Evolutionary conservation across 2,329 filamentous ascomycete genomes (phyloP).

Genomic region (Didymella glomerata): DNA sequence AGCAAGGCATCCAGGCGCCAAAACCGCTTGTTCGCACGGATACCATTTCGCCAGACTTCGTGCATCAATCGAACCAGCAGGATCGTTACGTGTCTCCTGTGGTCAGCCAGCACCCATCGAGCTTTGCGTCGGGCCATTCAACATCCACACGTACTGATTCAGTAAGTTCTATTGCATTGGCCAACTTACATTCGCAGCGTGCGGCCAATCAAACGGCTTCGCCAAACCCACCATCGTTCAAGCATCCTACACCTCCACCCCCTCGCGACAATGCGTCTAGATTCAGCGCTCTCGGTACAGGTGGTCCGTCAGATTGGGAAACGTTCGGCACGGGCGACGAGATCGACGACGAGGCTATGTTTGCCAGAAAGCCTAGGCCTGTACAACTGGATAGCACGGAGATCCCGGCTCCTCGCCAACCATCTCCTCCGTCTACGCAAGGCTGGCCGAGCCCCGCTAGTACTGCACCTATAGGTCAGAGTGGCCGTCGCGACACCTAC

Average conservation of each 20-base stretch:
- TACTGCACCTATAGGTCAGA: conserved; percentile 15
- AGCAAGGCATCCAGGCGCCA: conserved; percentile 39
- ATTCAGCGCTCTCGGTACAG: conserved; percentile 46
- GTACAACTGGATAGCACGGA: conserved; percentile 42
- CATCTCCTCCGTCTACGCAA: conserved; percentile 37
- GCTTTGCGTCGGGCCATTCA: conserved; percentile 30
- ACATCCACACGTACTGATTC: conserved; percentile 37
- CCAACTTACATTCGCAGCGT: conserved; percentile 39
- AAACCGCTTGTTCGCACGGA: conserved; percentile 38
- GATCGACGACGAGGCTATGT: conserved; percentile 49
- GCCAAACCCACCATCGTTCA: conserved; percentile 34
- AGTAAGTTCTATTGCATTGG: conserved; percentile 46
- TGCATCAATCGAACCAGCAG: conserved; percentile 38
- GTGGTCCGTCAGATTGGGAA: conserved; percentile 52
- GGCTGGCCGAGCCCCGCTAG: conserved; percentile 46
- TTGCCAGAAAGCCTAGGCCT: conserved; percentile 34
- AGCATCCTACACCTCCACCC: conserved; percentile 35
- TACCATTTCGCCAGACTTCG: conserved; percentile 37
- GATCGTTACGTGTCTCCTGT: conserved; percentile 48
- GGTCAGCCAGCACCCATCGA: conserved; percentile 39
- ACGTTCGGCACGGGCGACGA: conserved; percentile 45
- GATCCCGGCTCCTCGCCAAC: conserved; percentile 36
- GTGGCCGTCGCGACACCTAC: conserved; percentile 32
- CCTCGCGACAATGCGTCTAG: conserved; percentile 40
- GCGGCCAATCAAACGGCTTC: conserved; percentile 35